These are phyloP conservation scores for Podospora tetraspora DNA, from an alignment of 495 filamentous ascomycete genomes.

Conservation along the genomic window DNA sequence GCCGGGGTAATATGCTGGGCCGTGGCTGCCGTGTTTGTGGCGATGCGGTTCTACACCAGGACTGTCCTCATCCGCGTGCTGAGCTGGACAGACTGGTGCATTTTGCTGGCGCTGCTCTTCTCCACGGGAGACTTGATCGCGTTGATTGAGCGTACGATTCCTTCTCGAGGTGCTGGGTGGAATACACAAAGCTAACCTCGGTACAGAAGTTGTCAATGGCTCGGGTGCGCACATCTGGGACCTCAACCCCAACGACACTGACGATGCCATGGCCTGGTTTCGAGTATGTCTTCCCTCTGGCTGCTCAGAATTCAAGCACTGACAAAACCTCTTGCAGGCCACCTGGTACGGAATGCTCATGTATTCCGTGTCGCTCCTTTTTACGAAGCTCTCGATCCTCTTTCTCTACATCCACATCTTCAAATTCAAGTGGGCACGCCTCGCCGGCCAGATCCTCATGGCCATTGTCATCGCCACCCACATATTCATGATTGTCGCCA, in stretches of 20 bases:
- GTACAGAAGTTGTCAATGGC: constrained; percentile 23
- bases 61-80: constrained; percentile 23
- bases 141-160: constrained; percentile 24
- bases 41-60: constrained; percentile 29
- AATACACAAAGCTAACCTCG: not conserved
- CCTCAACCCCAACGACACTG: constrained; percentile 21
- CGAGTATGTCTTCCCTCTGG: constrained; percentile 16
- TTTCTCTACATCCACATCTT: constrained; percentile 39
- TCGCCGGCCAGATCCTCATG: constrained; percentile 28
- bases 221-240: constrained; percentile 29
- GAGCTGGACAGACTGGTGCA: constrained; percentile 28
- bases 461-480: constrained; percentile 21
- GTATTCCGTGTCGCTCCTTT: constrained; percentile 26
- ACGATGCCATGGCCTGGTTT: constrained; percentile 20
- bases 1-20: constrained; percentile 21
- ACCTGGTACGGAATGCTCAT: constrained; percentile 31
- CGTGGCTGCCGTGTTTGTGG: constrained; percentile 27
- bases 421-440: constrained; percentile 30
- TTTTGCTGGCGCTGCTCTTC: constrained; percentile 28
- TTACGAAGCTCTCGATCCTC: constrained; percentile 36
- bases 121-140: constrained; percentile 20
- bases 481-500: constrained; percentile 24
- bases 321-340: constrained; percentile 12
- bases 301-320: not conserved
- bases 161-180: not conserved